phyloP scores from a whole-genome alignment of 768 basidiomycete genomes.

The Tulasnella sp. region DNA sequence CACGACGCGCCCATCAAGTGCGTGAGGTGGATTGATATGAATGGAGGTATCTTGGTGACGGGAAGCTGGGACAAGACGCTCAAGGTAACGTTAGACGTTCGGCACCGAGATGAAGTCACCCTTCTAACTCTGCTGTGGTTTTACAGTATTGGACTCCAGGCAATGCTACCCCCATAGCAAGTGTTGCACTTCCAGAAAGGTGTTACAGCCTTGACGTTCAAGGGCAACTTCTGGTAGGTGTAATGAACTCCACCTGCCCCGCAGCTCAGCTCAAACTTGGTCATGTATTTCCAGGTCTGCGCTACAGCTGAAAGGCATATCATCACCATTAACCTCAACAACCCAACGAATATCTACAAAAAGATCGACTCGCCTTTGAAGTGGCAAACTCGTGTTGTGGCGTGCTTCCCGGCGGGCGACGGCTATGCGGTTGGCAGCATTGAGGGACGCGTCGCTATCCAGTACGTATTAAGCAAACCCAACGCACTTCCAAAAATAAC shows the following conservation, averaged over 20 bases:
- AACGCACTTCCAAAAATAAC: neutral
- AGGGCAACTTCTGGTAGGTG: constrained; percentile 59
- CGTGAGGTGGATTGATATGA: constrained; percentile 75
- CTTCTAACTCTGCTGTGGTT: constrained; percentile 18
- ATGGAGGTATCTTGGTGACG: constrained; percentile 75
- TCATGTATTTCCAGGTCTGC: constrained; percentile 51
- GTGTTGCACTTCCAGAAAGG: constrained; percentile 80
- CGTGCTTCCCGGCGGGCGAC: constrained; percentile 73
- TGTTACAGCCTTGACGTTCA: constrained; percentile 84
- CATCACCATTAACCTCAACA: constrained; percentile 80
- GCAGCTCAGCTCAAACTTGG: neutral
- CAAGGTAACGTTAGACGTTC: constrained; percentile 55
- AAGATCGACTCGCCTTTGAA: constrained; percentile 82
- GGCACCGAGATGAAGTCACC: neutral
- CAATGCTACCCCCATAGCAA: constrained; percentile 66
- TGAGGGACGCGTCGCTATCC: constrained; percentile 91
- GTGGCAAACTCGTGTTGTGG: constrained; percentile 85
- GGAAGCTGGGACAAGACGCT: constrained; percentile 98
- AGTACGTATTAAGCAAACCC: constrained; percentile 53
- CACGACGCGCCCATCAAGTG: constrained; percentile 87
- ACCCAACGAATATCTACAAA: constrained; percentile 74
- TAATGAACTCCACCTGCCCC: neutral
- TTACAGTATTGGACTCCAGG: constrained; percentile 92
- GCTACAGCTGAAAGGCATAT: constrained; percentile 92
- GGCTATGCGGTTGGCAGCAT: constrained; percentile 84